Evolutionary conservation across 257 asterid species (phyloP).

Genomic region (Solanum habrochaites): DNA sequence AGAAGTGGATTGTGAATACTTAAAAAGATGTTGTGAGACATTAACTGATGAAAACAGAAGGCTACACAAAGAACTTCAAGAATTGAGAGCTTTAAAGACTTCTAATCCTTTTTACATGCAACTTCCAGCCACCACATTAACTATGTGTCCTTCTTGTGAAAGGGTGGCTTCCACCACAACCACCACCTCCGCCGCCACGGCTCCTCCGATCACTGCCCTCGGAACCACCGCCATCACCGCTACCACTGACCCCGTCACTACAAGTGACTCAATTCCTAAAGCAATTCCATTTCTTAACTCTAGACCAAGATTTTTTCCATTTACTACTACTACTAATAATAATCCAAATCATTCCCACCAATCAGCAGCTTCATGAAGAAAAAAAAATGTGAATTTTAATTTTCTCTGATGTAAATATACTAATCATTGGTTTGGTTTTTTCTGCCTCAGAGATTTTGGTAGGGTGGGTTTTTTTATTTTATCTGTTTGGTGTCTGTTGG

Average conservation of each 20-base stretch:
- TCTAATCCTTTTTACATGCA: slow-evolving; percentile 66
- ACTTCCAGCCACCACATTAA: slow-evolving; percentile 69
- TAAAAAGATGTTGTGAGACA: slow-evolving; percentile 74
- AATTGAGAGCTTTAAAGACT: slow-evolving; percentile 56
- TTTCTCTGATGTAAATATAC: background rate
- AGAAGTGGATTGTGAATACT: slow-evolving; percentile 79
- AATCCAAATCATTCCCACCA: slow-evolving; percentile 27
- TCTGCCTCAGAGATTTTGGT: slow-evolving; percentile 10
- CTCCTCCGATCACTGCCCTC: background rate
- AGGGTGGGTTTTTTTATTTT: background rate
- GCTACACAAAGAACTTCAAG: slow-evolving; percentile 65
- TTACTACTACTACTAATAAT: slow-evolving; percentile 16
- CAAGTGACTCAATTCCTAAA: slow-evolving; percentile 13
- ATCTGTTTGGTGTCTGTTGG: background rate
- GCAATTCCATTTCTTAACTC: slow-evolving; percentile 29
- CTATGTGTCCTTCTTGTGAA: slow-evolving; percentile 94
- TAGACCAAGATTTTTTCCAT: slow-evolving; percentile 53
- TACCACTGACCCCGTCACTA: background rate
- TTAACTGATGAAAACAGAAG: slow-evolving; percentile 62
- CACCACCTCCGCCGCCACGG: slow-evolving; percentile 2
- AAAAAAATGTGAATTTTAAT: background rate
- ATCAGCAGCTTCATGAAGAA: slow-evolving; percentile 38
- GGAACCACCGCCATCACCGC: background rate
- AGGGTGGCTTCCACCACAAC: slow-evolving; percentile 46
- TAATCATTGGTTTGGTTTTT: background rate